These are phyloP conservation scores for Sordariomycetes sp. DNA, from an alignment of 2,329 filamentous ascomycete species.

Conservation along the genomic window DNA sequence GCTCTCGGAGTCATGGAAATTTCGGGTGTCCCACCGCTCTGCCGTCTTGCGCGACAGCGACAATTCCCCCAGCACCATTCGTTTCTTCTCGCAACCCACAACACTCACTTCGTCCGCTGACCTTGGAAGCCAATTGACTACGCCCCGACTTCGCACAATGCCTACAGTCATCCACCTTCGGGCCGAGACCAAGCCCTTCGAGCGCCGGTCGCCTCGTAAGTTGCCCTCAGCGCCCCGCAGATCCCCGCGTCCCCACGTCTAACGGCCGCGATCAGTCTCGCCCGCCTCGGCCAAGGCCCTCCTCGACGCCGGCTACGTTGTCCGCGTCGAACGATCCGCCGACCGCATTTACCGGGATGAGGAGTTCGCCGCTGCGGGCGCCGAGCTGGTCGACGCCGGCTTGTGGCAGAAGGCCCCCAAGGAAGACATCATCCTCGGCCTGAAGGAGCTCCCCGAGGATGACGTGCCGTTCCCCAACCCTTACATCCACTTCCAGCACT, in stretches of 20 bases:
- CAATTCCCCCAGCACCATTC: neutral
- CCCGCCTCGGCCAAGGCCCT: conserved; percentile 28
- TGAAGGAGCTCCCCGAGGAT: conserved; percentile 70
- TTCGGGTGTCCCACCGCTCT: neutral
- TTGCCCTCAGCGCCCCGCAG: neutral
- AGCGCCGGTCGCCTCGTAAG: conserved; percentile 8
- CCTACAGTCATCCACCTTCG: conserved; percentile 8
- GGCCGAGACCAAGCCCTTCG: conserved; percentile 8
- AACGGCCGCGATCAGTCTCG: conserved; percentile 17
- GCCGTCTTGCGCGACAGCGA: neutral
- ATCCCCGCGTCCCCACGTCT: neutral
- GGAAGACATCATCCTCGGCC: conserved; percentile 61
- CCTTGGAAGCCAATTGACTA: neutral
- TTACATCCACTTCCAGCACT: conserved; percentile 47
- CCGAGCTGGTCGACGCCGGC: conserved; percentile 54
- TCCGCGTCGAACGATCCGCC: conserved; percentile 54
- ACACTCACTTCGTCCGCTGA: neutral
- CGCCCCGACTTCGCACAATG: neutral
- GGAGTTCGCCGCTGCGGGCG: conserved; percentile 51
- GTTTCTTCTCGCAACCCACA: neutral
- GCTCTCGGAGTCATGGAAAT: neutral
- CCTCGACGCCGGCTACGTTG: conserved; percentile 55
- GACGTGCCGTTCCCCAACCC: conserved; percentile 1
- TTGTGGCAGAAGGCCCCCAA: conserved; percentile 57
- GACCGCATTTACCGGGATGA: conserved; percentile 53